phyloP scores from a whole-genome alignment of 139 green algal genomes.

The Volvox reticuliferus region DNA sequence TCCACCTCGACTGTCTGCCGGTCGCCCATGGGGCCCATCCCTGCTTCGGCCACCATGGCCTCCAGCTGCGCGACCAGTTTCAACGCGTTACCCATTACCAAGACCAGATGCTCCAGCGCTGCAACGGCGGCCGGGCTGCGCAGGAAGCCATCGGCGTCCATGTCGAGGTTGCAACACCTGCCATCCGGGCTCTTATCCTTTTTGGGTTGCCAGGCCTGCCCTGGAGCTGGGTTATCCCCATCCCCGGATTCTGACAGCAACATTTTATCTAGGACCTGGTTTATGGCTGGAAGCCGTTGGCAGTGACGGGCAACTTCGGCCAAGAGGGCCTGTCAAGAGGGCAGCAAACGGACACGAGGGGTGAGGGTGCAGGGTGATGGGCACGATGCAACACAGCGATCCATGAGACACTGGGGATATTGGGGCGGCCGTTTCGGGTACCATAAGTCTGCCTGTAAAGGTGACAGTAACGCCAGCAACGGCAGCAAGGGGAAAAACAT shows the following conservation, averaged over 20 bases:
- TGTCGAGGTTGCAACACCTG: too few species aligned
- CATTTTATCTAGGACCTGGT: neutral
- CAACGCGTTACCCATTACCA: neutral
- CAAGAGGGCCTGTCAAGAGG: slow-evolving; percentile 2
- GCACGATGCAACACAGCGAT: neutral
- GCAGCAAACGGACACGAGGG: too few species aligned
- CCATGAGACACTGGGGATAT: too few species aligned
- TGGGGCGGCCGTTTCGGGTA: too few species aligned
- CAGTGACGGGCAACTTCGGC: slow-evolving; percentile 14
- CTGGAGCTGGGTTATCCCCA: too few species aligned
- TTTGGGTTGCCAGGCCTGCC: too few species aligned
- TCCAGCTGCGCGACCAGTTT: slow-evolving; percentile 1
- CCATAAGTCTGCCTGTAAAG: too few species aligned
- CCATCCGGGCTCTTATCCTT: neutral
- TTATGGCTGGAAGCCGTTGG: slow-evolving; percentile 19
- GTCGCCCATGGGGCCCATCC: neutral
- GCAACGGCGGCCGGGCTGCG: slow-evolving; percentile 4
- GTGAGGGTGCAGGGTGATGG: neutral
- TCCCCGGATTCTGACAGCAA: neutral
- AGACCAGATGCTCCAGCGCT: slow-evolving; percentile 6
- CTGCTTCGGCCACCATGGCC: neutral
- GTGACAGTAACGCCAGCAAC: too few species aligned
- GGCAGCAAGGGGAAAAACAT: too few species aligned
- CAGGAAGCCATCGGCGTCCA: neutral
- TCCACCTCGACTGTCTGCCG: neutral